Base-by-base conservation (phyloP, 1,284 basidiomycete genomes). In the Boletus mariae region DNA sequence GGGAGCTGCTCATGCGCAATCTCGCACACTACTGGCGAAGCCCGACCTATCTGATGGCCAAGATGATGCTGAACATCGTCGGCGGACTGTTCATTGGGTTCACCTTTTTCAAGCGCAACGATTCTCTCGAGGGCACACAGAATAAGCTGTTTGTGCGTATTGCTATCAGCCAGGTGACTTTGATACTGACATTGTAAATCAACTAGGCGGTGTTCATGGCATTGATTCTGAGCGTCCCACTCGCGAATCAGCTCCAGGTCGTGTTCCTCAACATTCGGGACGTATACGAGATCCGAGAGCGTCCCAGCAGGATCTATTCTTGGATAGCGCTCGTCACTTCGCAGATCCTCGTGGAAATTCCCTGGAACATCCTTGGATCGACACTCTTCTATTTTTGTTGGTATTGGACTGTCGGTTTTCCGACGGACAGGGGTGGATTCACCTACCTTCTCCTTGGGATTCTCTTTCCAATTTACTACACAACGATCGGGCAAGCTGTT, bases 21-120 rank as follows among this genome's bases (percentile, higher is more conserved):
- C 49, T 66, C 4, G 47, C 59, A 25, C 67, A 70, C 5, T 71
- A 75, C 51, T 81, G 78, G 75, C 64, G 79, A n/a, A 81, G 83
- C 55, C 85, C 91, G 3, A 83, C 80, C 0, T 95, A 93, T 64
- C 72, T 94, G 52, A 77, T 87, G 70, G 82, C 88, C 29, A 93
- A 94, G 72, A 62, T 92, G 26, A 72, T 74, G 41, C 64, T 87
- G 31, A 83, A 84, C 59, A 71, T 80, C 48, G 63, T 76, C 2
- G 72, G 74, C 1, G 82, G 81, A 9, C 72, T 90, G 1, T 82
- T 90, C 60, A 83, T 85, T 47, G 84, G 82, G 2, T 83, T 83
- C 60, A 77, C 80, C n/a, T 83, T 93, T 76, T 94, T 78, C 78
- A 75, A 84, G 54, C 73, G 87, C 3, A 80, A 83, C 52, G 74